Conservation (phyloP, 352 stramenopile genomes). For the Phytopythium delawarense region DNA sequence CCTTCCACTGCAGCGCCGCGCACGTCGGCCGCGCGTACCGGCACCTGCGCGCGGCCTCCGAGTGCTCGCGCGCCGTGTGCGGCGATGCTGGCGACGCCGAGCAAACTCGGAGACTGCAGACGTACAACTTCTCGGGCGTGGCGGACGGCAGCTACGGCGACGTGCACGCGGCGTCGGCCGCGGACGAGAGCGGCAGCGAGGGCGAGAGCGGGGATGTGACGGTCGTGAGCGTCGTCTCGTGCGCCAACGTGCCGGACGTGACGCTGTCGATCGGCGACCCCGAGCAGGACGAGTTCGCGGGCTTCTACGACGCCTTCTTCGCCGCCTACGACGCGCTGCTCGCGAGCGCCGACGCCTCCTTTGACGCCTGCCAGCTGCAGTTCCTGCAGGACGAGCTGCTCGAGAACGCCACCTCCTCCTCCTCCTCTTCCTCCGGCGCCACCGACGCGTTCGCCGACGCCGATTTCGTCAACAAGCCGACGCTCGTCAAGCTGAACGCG, state of each 20-base stretch:
- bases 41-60: too few relatives aligned
- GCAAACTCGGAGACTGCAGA: too few relatives aligned
- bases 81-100: not conserved
- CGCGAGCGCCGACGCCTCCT: conserved; percentile 41
- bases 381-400: conserved; percentile 63
- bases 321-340: conserved; percentile 61
- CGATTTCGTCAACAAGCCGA: conserved; percentile 27
- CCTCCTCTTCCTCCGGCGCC: too few relatives aligned
- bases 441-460: conserved; percentile 26
- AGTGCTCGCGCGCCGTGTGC: conserved; percentile 22
- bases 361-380: conserved; percentile 59
- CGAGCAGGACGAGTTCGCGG: too few relatives aligned
- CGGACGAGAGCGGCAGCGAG: too few relatives aligned
- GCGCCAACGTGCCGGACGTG: too few relatives aligned
- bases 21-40: conserved; percentile 9
- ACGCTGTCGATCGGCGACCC: too few relatives aligned
- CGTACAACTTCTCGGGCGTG: too few relatives aligned
- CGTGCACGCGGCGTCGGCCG: too few relatives aligned
- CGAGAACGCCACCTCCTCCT: too few relatives aligned
- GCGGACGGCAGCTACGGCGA: too few relatives aligned
- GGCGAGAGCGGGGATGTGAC: too few relatives aligned
- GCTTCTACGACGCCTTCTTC: conserved; percentile 63
- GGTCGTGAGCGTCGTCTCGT: conserved; percentile 25
- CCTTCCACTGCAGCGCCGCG: conserved; percentile 46
- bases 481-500: conserved; percentile 44